Conservation (phyloP, 2,329 filamentous ascomycete species). For the Phaeosphaeriaceae sp. region DNA sequence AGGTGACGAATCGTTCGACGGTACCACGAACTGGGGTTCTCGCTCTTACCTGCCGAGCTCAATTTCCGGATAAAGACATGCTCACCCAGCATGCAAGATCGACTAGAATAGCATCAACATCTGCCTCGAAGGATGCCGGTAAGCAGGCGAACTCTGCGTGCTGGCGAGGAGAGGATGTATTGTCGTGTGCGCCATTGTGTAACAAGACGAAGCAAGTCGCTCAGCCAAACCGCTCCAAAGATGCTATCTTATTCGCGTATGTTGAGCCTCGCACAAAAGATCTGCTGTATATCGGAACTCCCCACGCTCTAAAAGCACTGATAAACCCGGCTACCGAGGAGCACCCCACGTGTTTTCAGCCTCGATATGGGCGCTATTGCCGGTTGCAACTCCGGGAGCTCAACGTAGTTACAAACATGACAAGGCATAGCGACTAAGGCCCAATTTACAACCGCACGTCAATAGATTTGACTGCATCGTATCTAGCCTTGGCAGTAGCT, state of each 20-base stretch:
- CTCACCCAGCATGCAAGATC: conserved; percentile 12
- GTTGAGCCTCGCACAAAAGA: neutral
- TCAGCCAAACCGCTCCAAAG: neutral
- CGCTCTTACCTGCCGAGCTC: conserved; percentile 19
- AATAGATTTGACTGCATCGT: conserved; percentile 16
- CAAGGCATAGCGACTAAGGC: conserved; percentile 5
- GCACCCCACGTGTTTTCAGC: neutral
- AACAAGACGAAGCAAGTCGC: neutral
- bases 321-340: neutral
- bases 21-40: conserved; percentile 2
- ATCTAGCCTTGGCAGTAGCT: conserved; percentile 12
- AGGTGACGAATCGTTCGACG: neutral
- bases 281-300: neutral
- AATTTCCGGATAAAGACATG: conserved; percentile 38
- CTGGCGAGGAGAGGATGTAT: neutral
- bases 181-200: neutral
- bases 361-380: neutral
- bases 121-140: conserved; percentile 7
- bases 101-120: conserved; percentile 32
- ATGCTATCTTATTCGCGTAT: neutral
- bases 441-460: conserved; percentile 15
- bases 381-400: neutral
- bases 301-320: neutral
- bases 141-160: conserved; percentile 4
- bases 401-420: conserved; percentile 2